Evolutionary conservation across 1,284 basidiomycete genomes (phyloP), one percentile per base, ranked within the genome.

Genomic region (Cryptococcus sp.): DNA sequence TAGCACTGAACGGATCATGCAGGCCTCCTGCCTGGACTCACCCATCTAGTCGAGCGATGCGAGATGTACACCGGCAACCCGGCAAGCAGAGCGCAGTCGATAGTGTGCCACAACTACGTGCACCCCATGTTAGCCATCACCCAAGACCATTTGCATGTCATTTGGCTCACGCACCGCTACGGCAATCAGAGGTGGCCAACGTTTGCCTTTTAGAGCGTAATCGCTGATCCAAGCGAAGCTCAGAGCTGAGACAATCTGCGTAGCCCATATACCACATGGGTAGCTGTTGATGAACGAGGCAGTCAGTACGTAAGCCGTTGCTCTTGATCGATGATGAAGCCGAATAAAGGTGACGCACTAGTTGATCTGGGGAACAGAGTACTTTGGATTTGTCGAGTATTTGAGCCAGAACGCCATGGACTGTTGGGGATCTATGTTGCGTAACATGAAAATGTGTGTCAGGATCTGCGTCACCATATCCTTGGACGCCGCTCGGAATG

Each of bases 401-500:
- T 63, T 63, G 47, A 75, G 67, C 63, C 65, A 75, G 58, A 67
- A 68, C 1, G 59, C 55, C 68, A 75, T 72, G 5, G 70, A 56
- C n/a, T 53, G 48, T 57, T 70, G 68, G 20, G 55, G 60, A 46
- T 55, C 60, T 57, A 22, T n/a, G n/a, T 3, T 10, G 8, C 8
- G 30, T 10, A 13, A 8, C 30, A 35, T 2, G 2, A 1, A 13
- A 46, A 17, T 7, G 13, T 16, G 42, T 45, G n/a, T n/a, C 16
- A 17, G 22, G 42, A 19, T 17, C 16, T 19, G 5, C 5, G 4
- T 20, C 23, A 47, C 5, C 3, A 47, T 5, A 25, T 16, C n/a
- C 5, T n/a, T 16, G 11, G 38, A 11, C 23, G 8, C 5, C 15
- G 6, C 5, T 3, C 11, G 20, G 17, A 38, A 41, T n/a, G n/a